Evolutionary conservation across 257 asterid genomes (phyloP).

Genomic region (Solanum virginianum): DNA sequence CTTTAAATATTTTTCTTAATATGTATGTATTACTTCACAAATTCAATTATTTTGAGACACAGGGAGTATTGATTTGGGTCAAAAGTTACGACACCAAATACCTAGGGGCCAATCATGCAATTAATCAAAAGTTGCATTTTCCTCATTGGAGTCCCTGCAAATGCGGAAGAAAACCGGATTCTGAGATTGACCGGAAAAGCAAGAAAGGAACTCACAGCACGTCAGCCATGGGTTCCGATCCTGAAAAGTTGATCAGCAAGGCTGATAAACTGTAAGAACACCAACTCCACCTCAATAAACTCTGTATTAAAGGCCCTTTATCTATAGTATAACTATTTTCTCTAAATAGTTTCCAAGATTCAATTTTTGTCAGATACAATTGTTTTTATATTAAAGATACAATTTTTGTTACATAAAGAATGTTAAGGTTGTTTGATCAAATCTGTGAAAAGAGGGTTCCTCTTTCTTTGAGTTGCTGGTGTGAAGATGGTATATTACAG

Average conservation of each 20-base stretch:
- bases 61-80: not conserved
- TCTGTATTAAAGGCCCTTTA: not conserved
- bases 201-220: not conserved
- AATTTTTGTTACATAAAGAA: not conserved
- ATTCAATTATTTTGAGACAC: too few relatives aligned
- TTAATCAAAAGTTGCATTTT: not conserved
- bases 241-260: conserved; percentile 69
- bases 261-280: conserved; percentile 76
- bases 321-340: not conserved
- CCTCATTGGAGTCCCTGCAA: not conserved
- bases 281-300: not conserved
- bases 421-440: not conserved
- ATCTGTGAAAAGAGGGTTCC: not conserved
- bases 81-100: not conserved
- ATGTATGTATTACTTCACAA: too few relatives aligned
- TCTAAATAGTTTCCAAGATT: not conserved
- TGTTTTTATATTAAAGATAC: not conserved
- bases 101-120: not conserved
- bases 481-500: not conserved
- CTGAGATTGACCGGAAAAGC: not conserved
- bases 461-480: not conserved
- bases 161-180: not conserved
- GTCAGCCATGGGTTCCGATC: conserved; percentile 73
- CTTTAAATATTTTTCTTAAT: too few relatives aligned
- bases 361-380: not conserved